Conservation (phyloP, 345 rosid species). For the Syzygium jambos region DNA sequence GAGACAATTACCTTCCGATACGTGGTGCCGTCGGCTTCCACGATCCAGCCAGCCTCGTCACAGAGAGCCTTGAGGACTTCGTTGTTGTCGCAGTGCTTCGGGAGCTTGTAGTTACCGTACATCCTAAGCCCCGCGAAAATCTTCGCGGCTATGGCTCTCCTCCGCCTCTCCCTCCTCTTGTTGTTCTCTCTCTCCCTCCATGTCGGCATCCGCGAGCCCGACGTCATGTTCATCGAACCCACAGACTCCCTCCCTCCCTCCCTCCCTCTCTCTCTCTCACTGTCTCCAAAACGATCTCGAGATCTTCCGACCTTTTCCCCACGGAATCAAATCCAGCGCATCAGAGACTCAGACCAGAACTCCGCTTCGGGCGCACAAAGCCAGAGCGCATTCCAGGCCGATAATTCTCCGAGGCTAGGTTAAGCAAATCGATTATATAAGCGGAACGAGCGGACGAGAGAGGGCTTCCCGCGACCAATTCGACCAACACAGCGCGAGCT, state of each 20-base stretch:
- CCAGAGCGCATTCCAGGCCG: not conserved
- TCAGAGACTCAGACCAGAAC: not conserved
- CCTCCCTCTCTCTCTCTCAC: not conserved
- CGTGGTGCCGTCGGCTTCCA: slow-evolving; percentile 79
- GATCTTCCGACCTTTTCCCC: not conserved
- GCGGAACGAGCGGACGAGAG: not conserved
- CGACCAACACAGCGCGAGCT: not conserved
- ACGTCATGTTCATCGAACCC: slow-evolving; percentile 32
- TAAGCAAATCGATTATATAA: not conserved
- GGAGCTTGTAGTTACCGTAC: slow-evolving; percentile 80
- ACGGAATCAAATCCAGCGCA: not conserved
- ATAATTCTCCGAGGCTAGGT: not conserved
- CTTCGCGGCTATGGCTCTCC: slow-evolving; percentile 88
- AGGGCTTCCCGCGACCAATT: not conserved
- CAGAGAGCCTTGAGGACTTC: slow-evolving; percentile 89
- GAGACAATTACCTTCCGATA: slow-evolving; percentile 58
- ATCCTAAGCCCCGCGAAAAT: slow-evolving; percentile 75
- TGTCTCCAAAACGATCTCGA: not conserved
- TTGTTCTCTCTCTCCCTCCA: slow-evolving; percentile 92
- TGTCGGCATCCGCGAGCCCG: slow-evolving; percentile 75
- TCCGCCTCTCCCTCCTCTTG: slow-evolving; percentile 71
- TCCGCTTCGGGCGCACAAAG: not conserved
- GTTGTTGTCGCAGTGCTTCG: slow-evolving; percentile 90
- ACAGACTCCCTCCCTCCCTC: not conserved
- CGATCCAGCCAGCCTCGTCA: slow-evolving; percentile 84